These are phyloP conservation scores for Picochlorum sp. DNA, from an alignment of 139 green algal genomes.

Conservation along the genomic window DNA sequence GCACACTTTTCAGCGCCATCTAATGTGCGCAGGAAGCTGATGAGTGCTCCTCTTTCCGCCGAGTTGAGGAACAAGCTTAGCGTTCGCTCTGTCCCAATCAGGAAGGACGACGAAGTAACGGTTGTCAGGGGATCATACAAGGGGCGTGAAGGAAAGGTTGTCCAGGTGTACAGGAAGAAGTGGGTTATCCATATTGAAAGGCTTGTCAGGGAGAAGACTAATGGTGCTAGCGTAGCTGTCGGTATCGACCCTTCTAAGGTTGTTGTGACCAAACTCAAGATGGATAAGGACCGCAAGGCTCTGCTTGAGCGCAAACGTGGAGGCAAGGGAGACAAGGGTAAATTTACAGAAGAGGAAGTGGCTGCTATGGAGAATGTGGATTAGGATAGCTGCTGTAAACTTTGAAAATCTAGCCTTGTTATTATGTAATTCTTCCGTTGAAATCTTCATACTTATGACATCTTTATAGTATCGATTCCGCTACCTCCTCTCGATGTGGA, in stretches of 20 bases:
- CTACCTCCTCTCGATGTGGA: too few species aligned
- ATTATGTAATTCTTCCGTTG: not conserved
- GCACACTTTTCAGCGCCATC: slow-evolving; percentile 95
- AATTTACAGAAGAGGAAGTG: slow-evolving; percentile 81
- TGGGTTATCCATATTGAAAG: slow-evolving; percentile 99
- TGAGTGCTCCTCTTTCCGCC: slow-evolving; percentile 82
- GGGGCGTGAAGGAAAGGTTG: slow-evolving; percentile 25
- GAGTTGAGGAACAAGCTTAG: slow-evolving; percentile 89
- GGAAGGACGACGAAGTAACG: slow-evolving; percentile 98
- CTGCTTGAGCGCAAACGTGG: slow-evolving; percentile 86
- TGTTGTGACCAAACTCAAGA: slow-evolving; percentile 97
- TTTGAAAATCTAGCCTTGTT: not conserved
- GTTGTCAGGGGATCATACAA: slow-evolving; percentile 95
- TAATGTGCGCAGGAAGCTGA: slow-evolving; percentile 79
- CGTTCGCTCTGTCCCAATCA: slow-evolving; percentile 85
- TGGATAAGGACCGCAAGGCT: slow-evolving; percentile 94
- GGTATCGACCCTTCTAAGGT: slow-evolving; percentile 96
- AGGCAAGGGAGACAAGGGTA: slow-evolving; percentile 79
- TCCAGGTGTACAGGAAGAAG: slow-evolving; percentile 92
- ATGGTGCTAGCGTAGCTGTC: slow-evolving; percentile 91
- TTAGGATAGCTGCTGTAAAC: slow-evolving; percentile 31
- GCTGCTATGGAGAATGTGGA: slow-evolving; percentile 83
- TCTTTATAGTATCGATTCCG: too few species aligned
- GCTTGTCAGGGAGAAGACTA: slow-evolving; percentile 97
- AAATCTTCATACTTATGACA: not conserved